Percentiles rank a stretch among this genome's conserved stretches.
phyloP scores from a whole-genome alignment of 192 early-diverging fungal species.

The Kickxella alabastrina region DNA sequence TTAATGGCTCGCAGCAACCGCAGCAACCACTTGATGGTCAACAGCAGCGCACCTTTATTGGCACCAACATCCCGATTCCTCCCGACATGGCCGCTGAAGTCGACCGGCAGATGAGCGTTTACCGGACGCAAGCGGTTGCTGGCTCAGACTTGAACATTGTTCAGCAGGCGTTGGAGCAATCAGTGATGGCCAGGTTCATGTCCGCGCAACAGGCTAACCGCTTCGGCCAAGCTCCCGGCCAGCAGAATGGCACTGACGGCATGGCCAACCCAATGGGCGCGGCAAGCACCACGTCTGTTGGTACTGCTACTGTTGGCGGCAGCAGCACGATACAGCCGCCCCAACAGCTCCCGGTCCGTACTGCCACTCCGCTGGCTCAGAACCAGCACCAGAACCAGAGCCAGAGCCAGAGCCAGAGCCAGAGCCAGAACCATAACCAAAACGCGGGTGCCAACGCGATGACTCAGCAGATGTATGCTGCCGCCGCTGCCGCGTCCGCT shows the following conservation, averaged over 20 bases:
- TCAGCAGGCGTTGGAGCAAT: slow-evolving; percentile 21
- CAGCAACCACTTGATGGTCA: slow-evolving; percentile 2
- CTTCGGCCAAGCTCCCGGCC: not conserved
- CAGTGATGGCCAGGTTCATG: slow-evolving; percentile 11
- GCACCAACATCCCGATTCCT: slow-evolving; percentile 24
- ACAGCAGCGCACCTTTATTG: slow-evolving; percentile 26
- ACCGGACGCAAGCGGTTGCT: slow-evolving; percentile 8
- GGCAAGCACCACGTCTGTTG: not conserved
- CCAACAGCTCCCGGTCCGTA: not conserved
- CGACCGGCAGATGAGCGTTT: slow-evolving; percentile 16
- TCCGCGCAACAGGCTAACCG: slow-evolving; percentile 2
- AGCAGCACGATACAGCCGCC: slow-evolving; percentile 4
- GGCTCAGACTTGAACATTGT: not conserved
- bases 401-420: not conserved
- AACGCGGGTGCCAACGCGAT: slow-evolving; percentile 1
- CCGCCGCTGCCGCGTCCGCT: not conserved
- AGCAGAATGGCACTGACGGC: not conserved
- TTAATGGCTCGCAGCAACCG: slow-evolving; percentile 2
- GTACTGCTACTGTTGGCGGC: slow-evolving; percentile 5
- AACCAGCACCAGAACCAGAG: slow-evolving; percentile 16
- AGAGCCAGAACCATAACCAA: not conserved
- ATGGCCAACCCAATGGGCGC: not conserved
- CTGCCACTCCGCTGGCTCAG: not conserved
- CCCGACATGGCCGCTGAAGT: slow-evolving; percentile 18
- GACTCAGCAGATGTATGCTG: slow-evolving; percentile 8